Evolutionary conservation across 2,329 filamentous ascomycete species (phyloP).

Genomic region (Harringtonia lauricola): DNA sequence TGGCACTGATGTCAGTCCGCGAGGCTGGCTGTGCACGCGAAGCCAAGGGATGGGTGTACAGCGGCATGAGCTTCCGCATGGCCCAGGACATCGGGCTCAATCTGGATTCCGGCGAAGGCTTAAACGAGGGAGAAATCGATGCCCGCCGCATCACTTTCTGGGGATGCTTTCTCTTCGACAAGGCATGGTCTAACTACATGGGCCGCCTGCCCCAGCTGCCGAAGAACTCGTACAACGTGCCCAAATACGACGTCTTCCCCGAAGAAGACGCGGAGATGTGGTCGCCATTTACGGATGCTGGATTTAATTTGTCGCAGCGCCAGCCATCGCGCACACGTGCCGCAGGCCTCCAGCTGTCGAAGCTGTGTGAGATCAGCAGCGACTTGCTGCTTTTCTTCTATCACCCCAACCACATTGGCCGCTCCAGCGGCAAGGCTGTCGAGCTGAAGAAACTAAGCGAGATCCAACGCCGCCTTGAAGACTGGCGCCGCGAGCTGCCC

Average conservation of each 20-base stretch:
- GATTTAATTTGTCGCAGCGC: slow-evolving; percentile 58
- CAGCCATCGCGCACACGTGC: slow-evolving; percentile 79
- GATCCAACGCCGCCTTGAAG: slow-evolving; percentile 78
- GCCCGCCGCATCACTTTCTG: slow-evolving; percentile 88
- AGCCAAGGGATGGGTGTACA: slow-evolving; percentile 96
- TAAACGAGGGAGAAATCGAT: slow-evolving; percentile 78
- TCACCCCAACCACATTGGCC: slow-evolving; percentile 58
- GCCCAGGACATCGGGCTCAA: slow-evolving; percentile 89
- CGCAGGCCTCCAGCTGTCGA: slow-evolving; percentile 68
- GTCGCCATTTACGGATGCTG: slow-evolving; percentile 69
- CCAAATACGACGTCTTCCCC: slow-evolving; percentile 85
- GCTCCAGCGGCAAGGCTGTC: slow-evolving; percentile 60
- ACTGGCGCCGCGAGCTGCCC: slow-evolving; percentile 77
- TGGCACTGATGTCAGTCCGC: slow-evolving; percentile 90
- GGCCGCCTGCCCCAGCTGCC: slow-evolving; percentile 83
- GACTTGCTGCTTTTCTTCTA: slow-evolving; percentile 88
- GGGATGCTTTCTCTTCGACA: slow-evolving; percentile 98
- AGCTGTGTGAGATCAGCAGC: slow-evolving; percentile 85
- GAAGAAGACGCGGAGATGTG: slow-evolving; percentile 77
- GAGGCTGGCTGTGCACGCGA: slow-evolving; percentile 92
- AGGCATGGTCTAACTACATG: slow-evolving; percentile 97
- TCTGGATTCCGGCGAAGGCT: slow-evolving; percentile 56
- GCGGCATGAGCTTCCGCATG: slow-evolving; percentile 97
- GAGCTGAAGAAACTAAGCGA: slow-evolving; percentile 91
- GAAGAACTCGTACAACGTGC: slow-evolving; percentile 66